phyloP scores from a whole-genome alignment of 2,329 filamentous ascomycete genomes.

The Ophiostoma ips region DNA sequence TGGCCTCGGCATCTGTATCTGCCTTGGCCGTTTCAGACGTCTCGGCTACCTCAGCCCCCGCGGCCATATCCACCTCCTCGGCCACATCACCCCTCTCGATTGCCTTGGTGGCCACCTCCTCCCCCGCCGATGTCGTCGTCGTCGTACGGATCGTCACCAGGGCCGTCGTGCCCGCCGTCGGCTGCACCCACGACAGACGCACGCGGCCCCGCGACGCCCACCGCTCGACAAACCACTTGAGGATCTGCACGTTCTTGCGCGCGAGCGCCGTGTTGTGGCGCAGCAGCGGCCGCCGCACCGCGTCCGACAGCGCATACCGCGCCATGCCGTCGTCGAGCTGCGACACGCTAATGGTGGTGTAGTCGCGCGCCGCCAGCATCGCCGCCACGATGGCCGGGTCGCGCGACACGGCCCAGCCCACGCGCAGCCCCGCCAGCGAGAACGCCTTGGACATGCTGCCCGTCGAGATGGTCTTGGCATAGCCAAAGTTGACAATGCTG shows the following conservation, averaged over 20 bases:
- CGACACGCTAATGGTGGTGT: conserved; percentile 79
- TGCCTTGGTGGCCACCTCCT: neutral
- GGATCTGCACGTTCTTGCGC: conserved; percentile 48
- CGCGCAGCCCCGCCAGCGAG: conserved; percentile 63
- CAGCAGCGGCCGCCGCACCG: conserved; percentile 24
- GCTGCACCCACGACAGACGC: conserved; percentile 55
- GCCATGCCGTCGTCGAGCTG: conserved; percentile 69
- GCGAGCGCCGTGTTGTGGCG: conserved; percentile 51
- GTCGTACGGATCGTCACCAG: conserved; percentile 50
- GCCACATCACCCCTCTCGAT: too few species aligned
- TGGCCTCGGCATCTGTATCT: too few species aligned
- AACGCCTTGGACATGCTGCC: conserved; percentile 81
- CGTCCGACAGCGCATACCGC: conserved; percentile 51
- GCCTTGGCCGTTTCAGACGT: neutral
- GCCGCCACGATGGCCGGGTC: conserved; percentile 46
- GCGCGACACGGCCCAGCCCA: conserved; percentile 70
- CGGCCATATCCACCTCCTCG: too few species aligned
- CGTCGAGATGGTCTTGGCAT: conserved; percentile 56
- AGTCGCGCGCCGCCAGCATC: conserved; percentile 55
- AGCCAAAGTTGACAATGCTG: conserved; percentile 57
- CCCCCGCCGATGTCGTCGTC: neutral
- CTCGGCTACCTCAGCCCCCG: neutral
- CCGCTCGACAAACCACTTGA: conserved; percentile 54
- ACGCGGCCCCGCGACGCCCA: conserved; percentile 31
- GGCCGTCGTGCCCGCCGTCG: conserved; percentile 65